These are phyloP conservation scores for Pyrenula massariospora DNA, from an alignment of 495 filamentous ascomycete genomes.

Conservation along the genomic window DNA sequence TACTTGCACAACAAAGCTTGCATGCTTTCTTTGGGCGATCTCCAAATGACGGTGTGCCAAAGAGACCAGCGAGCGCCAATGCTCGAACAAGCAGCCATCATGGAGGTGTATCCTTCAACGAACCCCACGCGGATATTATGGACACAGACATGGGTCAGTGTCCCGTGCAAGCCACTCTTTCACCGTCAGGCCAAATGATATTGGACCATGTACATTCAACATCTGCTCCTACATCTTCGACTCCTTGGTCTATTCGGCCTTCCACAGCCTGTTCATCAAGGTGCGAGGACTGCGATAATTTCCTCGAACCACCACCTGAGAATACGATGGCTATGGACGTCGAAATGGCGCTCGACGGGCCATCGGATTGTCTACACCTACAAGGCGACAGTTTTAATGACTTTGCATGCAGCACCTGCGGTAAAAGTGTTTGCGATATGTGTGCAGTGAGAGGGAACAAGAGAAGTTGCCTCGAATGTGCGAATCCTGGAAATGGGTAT, in stretches of 20 bases:
- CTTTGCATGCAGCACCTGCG: constrained; percentile 7
- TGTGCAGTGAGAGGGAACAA: constrained; percentile 12
- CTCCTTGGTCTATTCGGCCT: neutral
- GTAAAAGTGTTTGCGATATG: constrained; percentile 10
- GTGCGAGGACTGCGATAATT: neutral
- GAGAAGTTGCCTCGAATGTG: constrained; percentile 13
- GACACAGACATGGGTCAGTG: neutral
- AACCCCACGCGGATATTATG: neutral
- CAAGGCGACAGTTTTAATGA: neutral
- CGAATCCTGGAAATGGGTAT: neutral
- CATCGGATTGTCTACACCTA: neutral
- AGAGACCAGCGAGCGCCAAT: neutral
- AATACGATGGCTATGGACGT: constrained; percentile 6
- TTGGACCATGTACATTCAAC: neutral
- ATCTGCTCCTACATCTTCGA: neutral
- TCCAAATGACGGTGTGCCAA: neutral
- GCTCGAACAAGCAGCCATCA: neutral
- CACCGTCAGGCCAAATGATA: neutral
- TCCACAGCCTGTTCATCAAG: neutral
- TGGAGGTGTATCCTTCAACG: neutral
- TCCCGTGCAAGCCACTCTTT: neutral
- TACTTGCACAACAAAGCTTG: neutral
- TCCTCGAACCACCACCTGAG: constrained; percentile 8
- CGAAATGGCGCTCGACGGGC: neutral
- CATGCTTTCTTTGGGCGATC: neutral